These are phyloP conservation scores for Quercus aquifolioides DNA, from an alignment of 306 rosid species.

Conservation along the genomic window DNA sequence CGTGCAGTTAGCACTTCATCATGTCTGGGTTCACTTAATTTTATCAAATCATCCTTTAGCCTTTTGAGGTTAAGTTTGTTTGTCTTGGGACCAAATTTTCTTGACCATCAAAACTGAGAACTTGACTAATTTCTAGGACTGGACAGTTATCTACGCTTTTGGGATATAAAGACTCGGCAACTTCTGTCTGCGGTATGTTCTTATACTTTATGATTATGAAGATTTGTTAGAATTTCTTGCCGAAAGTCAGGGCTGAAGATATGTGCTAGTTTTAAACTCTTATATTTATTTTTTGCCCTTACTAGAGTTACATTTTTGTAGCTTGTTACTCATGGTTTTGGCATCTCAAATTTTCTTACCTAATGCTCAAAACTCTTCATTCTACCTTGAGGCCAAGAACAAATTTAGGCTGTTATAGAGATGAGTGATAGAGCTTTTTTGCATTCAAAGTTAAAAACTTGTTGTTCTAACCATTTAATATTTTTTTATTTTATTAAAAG, in stretches of 20 bases:
- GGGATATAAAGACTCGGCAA: constrained; percentile 83
- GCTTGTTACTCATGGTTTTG: too few species aligned
- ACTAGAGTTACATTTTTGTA: too few species aligned
- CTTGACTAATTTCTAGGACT: constrained; percentile 50
- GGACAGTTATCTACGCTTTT: constrained; percentile 81
- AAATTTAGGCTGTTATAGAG: too few species aligned
- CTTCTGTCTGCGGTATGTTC: constrained; percentile 77
- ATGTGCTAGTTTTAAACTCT: too few species aligned
- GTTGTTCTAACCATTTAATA: too few species aligned
- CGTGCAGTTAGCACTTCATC: background rate
- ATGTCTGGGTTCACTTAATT: constrained; percentile 5
- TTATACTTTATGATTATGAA: background rate
- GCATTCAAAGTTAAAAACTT: too few species aligned
- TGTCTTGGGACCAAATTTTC: background rate
- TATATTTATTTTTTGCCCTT: too few species aligned
- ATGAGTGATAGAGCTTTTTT: too few species aligned
- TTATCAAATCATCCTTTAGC: constrained; percentile 10
- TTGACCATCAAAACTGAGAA: constrained; percentile 10
- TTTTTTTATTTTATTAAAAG: too few species aligned
- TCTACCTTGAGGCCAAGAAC: too few species aligned
- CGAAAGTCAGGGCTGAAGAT: background rate
- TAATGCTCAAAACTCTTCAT: too few species aligned
- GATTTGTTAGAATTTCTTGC: background rate
- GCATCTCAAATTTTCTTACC: too few species aligned
- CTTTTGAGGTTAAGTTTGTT: background rate